These are phyloP conservation scores for Apophysomyces variabilis DNA, from an alignment of 371 early-diverging fungal genomes.

Conservation along the genomic window DNA sequence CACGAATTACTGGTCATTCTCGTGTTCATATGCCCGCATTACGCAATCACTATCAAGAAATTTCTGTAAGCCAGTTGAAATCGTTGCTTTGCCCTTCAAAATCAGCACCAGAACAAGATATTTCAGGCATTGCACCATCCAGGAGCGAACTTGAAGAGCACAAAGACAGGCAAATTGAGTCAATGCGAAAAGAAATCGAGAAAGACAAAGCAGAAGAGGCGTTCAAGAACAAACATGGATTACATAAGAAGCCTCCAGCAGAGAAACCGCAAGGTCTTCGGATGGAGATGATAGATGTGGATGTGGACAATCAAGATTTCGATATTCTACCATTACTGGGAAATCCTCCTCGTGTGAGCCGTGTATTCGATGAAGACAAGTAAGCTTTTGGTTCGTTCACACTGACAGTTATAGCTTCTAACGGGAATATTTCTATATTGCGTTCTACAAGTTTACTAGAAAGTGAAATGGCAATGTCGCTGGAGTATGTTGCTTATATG, in stretches of 20 bases:
- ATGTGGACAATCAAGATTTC: not conserved
- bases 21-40: slow-evolving; percentile 29
- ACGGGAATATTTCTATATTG: no score
- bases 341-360: not conserved
- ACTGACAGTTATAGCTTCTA: not conserved
- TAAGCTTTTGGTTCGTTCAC: not conserved
- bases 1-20: not conserved
- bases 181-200: slow-evolving; percentile 30
- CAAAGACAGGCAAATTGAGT: slow-evolving; percentile 31
- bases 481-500: no score
- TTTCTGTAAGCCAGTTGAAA: slow-evolving; percentile 31
- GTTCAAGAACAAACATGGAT: slow-evolving; percentile 47
- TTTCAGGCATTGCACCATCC: not conserved
- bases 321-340: not conserved
- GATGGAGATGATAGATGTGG: slow-evolving; percentile 17
- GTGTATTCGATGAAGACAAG: not conserved
- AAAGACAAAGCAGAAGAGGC: slow-evolving; percentile 32
- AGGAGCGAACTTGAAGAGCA: slow-evolving; percentile 37
- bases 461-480: no score
- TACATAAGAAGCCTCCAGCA: slow-evolving; percentile 41
- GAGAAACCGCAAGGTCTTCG: slow-evolving; percentile 27
- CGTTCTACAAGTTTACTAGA: no score
- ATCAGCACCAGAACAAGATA: slow-evolving; percentile 10
- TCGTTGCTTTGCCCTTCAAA: slow-evolving; percentile 28
- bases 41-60: slow-evolving; percentile 24